A percentile compares a stretch with the other conserved stretches of the same genome.
Conservation (phyloP, 352 stramenopile species). For the Globisporangium acanthophoron region DNA sequence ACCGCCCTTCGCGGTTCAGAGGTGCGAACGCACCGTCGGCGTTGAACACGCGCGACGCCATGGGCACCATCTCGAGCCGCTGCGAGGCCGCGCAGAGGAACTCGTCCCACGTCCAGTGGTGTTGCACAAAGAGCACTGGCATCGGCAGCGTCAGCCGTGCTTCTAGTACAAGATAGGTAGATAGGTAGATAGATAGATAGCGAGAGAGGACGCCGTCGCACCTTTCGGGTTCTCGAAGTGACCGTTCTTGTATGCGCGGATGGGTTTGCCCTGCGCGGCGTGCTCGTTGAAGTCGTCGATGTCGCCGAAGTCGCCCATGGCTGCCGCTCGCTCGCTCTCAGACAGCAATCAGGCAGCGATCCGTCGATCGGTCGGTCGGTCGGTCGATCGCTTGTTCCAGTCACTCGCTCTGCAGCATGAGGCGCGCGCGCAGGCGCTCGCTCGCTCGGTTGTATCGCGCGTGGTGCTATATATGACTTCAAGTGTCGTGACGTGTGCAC, state of each 20-base stretch:
- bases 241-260: constrained; percentile 76
- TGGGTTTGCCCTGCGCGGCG: constrained; percentile 68
- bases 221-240: constrained; percentile 76
- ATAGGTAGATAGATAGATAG: not conserved
- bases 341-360: not conserved
- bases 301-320: constrained; percentile 69
- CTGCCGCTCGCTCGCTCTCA: not conserved
- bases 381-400: not conserved
- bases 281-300: constrained; percentile 81
- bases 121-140: constrained; percentile 68
- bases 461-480: too few species aligned
- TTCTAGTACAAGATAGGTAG: not conserved
- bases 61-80: constrained; percentile 78
- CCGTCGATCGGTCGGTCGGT: not conserved
- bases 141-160: not conserved
- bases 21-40: constrained; percentile 37
- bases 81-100: constrained; percentile 79
- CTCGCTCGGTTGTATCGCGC: too few species aligned
- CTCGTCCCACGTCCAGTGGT: constrained; percentile 84
- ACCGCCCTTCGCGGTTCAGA: not conserved
- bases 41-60: constrained; percentile 81
- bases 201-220: constrained; percentile 5
- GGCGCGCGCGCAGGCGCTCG: too few species aligned
- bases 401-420: too few species aligned
- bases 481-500: too few species aligned